A percentile compares a stretch with the other conserved stretches of the same genome.
Conservation (phyloP, 805 yeast species). For the Candida quercuum region DNA sequence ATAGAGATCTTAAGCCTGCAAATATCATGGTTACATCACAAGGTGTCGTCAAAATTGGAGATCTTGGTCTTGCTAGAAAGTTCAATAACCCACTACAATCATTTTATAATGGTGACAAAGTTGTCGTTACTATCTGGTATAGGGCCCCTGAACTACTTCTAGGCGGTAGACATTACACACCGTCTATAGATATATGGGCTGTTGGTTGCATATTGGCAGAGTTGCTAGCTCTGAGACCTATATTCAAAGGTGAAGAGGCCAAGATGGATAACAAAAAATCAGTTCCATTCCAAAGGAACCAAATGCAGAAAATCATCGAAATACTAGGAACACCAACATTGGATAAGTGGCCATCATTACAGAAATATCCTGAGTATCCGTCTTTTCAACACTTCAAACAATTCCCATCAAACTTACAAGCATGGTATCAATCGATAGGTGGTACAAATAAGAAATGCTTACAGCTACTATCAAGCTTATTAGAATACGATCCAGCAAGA, state of each 20-base stretch:
- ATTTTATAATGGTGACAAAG: conserved; percentile 87
- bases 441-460: conserved; percentile 67
- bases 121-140: conserved; percentile 96
- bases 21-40: conserved; percentile 90
- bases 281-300: conserved; percentile 92
- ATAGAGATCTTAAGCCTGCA: conserved; percentile 95
- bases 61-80: conserved; percentile 84
- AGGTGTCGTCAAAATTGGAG: conserved; percentile 95
- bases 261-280: conserved; percentile 90
- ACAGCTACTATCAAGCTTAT: conserved; percentile 52
- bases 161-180: conserved; percentile 92
- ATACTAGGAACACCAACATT: conserved; percentile 85
- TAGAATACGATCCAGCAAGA: conserved; percentile 78
- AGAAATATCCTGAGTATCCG: conserved; percentile 78
- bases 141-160: conserved; percentile 86
- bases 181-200: conserved; percentile 93
- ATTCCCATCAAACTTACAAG: conserved; percentile 61
- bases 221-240: conserved; percentile 79
- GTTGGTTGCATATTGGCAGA: conserved; percentile 95
- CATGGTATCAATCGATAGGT: conserved; percentile 85
- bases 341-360: conserved; percentile 74
- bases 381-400: conserved; percentile 53
- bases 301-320: conserved; percentile 84
- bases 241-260: conserved; percentile 97
- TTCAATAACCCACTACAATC: conserved; percentile 85